Evolutionary conservation across 768 basidiomycete genomes (phyloP), one percentile per base, ranked within the genome.

Genomic region (Saitozyma sp.): DNA sequence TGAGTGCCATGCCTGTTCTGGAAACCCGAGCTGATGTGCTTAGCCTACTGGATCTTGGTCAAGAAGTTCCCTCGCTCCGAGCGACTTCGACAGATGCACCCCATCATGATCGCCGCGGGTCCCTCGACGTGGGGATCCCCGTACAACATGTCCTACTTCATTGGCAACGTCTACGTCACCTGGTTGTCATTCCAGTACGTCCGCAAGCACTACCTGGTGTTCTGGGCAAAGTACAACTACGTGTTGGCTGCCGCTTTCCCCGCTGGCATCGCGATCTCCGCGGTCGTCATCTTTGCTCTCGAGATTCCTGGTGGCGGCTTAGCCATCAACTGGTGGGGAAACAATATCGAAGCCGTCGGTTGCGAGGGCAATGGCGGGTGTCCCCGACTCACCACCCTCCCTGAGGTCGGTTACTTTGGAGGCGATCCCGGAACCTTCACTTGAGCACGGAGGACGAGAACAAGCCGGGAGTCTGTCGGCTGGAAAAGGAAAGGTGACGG

Each of bases 271-370:
- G 81, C 80, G 49, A 64, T 82, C 57, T 73, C 70, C 5, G 80
- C 73, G 14, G 66, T 82, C 51, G 64, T 81, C 49, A 79, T 80
- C 54, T 82, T 82, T 75, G 78, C 70, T 6, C 55, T 81, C 10
- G 64, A 80, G 52, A 63, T 72, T 50, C 71, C 70, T 1, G 16
- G 16, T 16, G 43, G 43, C 43, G 68, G 62, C 11, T 62, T 75
- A 19, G 37, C 51, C 37, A 63, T 82, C 57, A 61, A 73, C 52
- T 81, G 79, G 79, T 68, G 67, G 61, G 80, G 79, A 3, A 80
- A 80, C 62, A 71, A 53, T 9, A 66, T 48, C 62, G 68, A 59
- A 14, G 50, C 48, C 20, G 45, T 52, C 41, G 70, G 70, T 13
- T 70, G 68, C 42, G 69, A 67, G 29, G 73, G 53, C 0, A 9